Conservation (phyloP, 2,329 filamentous ascomycete species). For the Sporothrix brasiliensis region DNA sequence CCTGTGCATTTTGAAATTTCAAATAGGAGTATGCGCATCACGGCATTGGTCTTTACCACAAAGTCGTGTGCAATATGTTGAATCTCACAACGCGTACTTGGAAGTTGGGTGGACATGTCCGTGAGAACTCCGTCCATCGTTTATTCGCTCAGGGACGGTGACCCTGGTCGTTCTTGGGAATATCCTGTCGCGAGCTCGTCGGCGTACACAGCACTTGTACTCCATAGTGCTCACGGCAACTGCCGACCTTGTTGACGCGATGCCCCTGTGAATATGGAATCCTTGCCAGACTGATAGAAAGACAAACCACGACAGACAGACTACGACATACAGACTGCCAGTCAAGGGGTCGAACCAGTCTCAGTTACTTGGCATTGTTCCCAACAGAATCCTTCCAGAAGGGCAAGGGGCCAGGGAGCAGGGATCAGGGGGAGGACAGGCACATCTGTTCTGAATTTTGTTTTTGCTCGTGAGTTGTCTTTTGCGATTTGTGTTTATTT, state of each 20-base stretch:
- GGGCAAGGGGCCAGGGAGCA: neutral
- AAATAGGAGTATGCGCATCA: no score
- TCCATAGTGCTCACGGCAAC: neutral
- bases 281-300: no score
- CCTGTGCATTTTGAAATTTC: no score
- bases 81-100: neutral
- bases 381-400: conserved; percentile 23
- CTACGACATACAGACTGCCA: no score
- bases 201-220: neutral
- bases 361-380: conserved; percentile 10
- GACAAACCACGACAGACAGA: no score
- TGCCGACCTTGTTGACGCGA: neutral
- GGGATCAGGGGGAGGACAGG: neutral
- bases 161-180: no score
- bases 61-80: neutral
- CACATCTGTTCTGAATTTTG: neutral
- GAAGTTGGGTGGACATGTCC: no score
- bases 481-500: neutral
- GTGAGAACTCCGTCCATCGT: no score
- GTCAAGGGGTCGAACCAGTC: neutral
- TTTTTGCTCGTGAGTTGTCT: neutral
- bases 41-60: no score
- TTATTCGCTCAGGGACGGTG: no score
- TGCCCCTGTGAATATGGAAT: neutral
- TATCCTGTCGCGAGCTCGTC: no score